Base-by-base conservation (phyloP, 2,329 filamentous ascomycete genomes). In the Claviceps arundinis region DNA sequence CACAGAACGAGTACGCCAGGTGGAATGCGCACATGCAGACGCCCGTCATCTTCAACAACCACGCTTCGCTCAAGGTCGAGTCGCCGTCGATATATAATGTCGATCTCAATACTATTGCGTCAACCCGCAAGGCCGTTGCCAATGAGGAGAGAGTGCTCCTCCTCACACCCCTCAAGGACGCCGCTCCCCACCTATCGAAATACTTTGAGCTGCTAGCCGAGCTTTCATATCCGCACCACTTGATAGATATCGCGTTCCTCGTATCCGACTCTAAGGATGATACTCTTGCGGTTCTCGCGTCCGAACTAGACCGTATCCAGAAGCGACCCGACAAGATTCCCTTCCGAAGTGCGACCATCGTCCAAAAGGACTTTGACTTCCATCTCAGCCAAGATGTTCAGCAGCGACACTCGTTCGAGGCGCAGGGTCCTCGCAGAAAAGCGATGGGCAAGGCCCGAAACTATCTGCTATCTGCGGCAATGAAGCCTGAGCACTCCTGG, bases 401-500 rank as follows among this genome's bases (percentile, higher is more conserved):
- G 61, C 82, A 93, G 58, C 80, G 90, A 58, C 93, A 98, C 66
- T 81, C 81, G 0, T 97, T 90, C 62, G 82, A 81, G 54, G 89
- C 88, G 2, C 93, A 98, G 65, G 93, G 84, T 1, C 90, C 91
- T 5, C 81, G 93, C 57, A 82, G 93, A 58, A 97, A 91, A 71
- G 82, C 85, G 38, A 90, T 98, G 80, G 93, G 86, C 46, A 82
- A 78, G 59, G 93, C 93, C 30, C 81, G 93, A 60, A 98, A 98
- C 68, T 98, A 95, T 68, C 76, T 98, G 19, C 79, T 98, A 2
- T 80, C 82, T 37, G 76, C 88, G 0, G 85, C 93, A 3, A 66
- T 98, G 61, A 95, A 94, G 72, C 82, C 89, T 0, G 89, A 97
- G 56, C 93, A 98, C 66, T 91, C 89, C 8, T 98, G 93, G 93